These are phyloP conservation scores for Talaromyces sp. DNA, from an alignment of 2,329 filamentous ascomycete species.

Conservation along the genomic window DNA sequence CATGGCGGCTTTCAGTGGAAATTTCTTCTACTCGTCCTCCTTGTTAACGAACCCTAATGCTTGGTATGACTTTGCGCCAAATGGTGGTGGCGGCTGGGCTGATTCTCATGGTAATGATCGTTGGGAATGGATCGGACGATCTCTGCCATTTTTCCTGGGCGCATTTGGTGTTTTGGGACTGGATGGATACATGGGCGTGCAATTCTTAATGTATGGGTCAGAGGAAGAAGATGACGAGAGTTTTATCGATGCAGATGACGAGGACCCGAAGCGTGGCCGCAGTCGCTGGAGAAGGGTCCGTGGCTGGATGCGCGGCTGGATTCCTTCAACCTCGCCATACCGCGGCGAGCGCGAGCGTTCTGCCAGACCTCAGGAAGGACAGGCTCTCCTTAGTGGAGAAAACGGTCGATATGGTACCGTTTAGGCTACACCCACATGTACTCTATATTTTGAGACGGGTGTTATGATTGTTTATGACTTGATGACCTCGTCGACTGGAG, in stretches of 20 bases:
- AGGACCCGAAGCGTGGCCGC: slow-evolving; percentile 39
- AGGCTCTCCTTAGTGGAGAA: slow-evolving; percentile 33
- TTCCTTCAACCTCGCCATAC: slow-evolving; percentile 52
- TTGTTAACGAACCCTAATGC: slow-evolving; percentile 66
- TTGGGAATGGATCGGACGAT: slow-evolving; percentile 59
- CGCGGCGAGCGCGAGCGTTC: slow-evolving; percentile 25
- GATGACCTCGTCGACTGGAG: slow-evolving; percentile 7
- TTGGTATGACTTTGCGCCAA: slow-evolving; percentile 60
- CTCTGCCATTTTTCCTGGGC: slow-evolving; percentile 67
- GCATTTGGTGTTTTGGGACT: slow-evolving; percentile 65
- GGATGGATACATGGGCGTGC: slow-evolving; percentile 64
- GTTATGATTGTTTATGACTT: slow-evolving; percentile 12
- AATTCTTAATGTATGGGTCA: slow-evolving; percentile 64
- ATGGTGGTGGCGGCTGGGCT: slow-evolving; percentile 64
- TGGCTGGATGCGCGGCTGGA: slow-evolving; percentile 69
- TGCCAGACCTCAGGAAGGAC: slow-evolving; percentile 28
- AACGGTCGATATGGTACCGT: slow-evolving; percentile 39
- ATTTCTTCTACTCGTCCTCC: slow-evolving; percentile 67
- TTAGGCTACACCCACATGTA: slow-evolving; percentile 11
- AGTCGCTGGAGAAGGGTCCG: slow-evolving; percentile 60
- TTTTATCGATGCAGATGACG: slow-evolving; percentile 36
- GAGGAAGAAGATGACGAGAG: slow-evolving; percentile 44
- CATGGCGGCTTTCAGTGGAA: slow-evolving; percentile 67
- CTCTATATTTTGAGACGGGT: background rate
- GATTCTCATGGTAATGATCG: slow-evolving; percentile 58